phyloP scores from a whole-genome alignment of 139 green algal species.

The Desmodesmus armatus region DNA sequence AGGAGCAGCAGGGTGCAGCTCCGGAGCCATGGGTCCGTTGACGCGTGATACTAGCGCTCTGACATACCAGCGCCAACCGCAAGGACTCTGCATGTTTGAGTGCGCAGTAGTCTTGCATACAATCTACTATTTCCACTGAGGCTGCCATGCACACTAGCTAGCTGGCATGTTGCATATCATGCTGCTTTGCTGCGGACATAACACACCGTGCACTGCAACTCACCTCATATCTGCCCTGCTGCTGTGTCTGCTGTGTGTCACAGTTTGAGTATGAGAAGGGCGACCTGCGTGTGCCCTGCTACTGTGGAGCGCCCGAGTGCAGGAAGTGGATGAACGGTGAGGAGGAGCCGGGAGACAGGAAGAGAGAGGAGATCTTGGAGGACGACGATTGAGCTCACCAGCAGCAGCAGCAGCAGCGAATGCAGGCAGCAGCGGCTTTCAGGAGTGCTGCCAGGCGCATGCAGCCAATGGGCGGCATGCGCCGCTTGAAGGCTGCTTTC shows the following conservation, averaged over 20 bases:
- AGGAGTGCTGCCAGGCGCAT: background rate
- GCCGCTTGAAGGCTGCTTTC: no score
- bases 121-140: no score
- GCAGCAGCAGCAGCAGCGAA: background rate
- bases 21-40: no score
- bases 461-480: no score
- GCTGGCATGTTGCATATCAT: background rate
- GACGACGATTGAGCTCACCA: background rate
- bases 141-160: background rate
- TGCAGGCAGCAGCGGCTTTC: background rate
- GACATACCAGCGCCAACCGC: no score
- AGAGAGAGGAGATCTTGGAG: background rate
- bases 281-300: constrained; percentile 62
- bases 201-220: background rate
- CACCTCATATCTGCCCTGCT: background rate
- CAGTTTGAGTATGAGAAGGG: constrained; percentile 72
- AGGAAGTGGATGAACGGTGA: constrained; percentile 73
- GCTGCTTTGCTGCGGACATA: background rate
- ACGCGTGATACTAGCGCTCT: no score
- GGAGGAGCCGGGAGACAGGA: background rate
- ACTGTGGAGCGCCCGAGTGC: constrained; percentile 75
- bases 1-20: no score
- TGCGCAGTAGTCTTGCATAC: no score
- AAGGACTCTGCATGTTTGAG: no score
- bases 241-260: background rate